A percentile compares a stretch with the other conserved stretches of the same genome.
Conservation (phyloP, 129 eudicot genomes). For the Tagetes patula region DNA sequence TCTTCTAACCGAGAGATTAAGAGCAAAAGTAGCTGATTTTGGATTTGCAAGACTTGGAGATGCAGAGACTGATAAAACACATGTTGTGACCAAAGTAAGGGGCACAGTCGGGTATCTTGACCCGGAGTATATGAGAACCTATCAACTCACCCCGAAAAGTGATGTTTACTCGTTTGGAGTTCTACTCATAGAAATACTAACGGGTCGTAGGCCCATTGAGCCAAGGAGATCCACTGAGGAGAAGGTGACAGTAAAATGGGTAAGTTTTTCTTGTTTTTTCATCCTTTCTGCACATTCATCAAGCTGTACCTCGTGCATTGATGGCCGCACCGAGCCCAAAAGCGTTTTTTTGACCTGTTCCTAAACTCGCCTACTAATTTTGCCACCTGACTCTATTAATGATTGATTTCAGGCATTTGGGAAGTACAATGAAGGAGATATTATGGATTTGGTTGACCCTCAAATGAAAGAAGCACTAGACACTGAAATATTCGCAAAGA, state of each 20-base stretch:
- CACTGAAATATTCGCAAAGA: constrained; percentile 46
- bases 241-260: constrained; percentile 89
- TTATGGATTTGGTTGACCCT: constrained; percentile 68
- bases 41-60: constrained; percentile 91
- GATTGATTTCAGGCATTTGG: constrained; percentile 58
- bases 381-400: neutral
- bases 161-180: constrained; percentile 95
- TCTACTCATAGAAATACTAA: constrained; percentile 69
- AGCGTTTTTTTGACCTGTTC: neutral
- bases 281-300: constrained; percentile 3
- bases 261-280: constrained; percentile 37
- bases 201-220: constrained; percentile 96
- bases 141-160: constrained; percentile 85
- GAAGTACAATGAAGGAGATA: constrained; percentile 70
- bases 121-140: constrained; percentile 92
- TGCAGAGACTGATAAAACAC: constrained; percentile 58
- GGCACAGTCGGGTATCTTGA: constrained; percentile 99
- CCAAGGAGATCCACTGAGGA: constrained; percentile 59
- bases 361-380: neutral
- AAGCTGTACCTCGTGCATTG: constrained; percentile 8
- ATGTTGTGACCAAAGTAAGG: constrained; percentile 74
- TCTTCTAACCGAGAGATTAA: constrained; percentile 71
- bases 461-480: constrained; percentile 56
- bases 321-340: neutral
- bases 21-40: constrained; percentile 93